Evolutionary conservation across 2,329 filamentous ascomycete species (phyloP), one percentile per base, ranked within the genome.

Genomic region (Pseudogymnoascus sp.): DNA sequence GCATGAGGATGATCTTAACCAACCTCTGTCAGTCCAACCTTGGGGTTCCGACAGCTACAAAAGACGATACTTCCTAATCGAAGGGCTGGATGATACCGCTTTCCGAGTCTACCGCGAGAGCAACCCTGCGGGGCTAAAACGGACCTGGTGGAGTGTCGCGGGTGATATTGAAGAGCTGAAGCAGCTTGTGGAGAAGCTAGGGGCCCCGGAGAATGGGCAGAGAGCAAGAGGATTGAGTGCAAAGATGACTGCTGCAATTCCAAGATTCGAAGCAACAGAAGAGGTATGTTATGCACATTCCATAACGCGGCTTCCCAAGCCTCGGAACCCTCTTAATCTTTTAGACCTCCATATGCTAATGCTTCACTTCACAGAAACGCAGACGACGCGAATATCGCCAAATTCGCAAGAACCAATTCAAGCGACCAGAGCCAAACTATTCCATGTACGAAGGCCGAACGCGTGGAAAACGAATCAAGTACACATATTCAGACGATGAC

Each of bases 371-470:
- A n/a, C 67, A 93, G 89, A 97, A 97, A 82, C 90, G 94, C 61
- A 91, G 87, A 74, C 88, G 92, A 48, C 88, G 94, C 63, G 94
- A 99, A 70, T 97, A 99, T 71, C 87, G 94, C 13, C 84, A 90
- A 72, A 82, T 86, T 69, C 90, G 90, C 65, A 93, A 93, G 71
- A 90, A 59, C 27, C 58, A 59, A 40, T 59, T 59, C 37, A 59
- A 59, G 58, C 18, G 58, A 5, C 58, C 58, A 5, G 58, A 59
- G 21, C 58, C 33, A 29, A 40, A 37, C 4, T 95, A 93, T 72
- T 97, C 92, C 0, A 80, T 96, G 63, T 99, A 99, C 73, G 94
- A 99, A 77, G 94, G 94, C 59, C 90, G 94, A 60, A 99, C 95
- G 4, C 86, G 94, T 63, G 94, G 94, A 62, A 97, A 99, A 79